Conservation (phyloP, 2,329 filamentous ascomycete species). For the Calonectria pseudoturangicola region DNA sequence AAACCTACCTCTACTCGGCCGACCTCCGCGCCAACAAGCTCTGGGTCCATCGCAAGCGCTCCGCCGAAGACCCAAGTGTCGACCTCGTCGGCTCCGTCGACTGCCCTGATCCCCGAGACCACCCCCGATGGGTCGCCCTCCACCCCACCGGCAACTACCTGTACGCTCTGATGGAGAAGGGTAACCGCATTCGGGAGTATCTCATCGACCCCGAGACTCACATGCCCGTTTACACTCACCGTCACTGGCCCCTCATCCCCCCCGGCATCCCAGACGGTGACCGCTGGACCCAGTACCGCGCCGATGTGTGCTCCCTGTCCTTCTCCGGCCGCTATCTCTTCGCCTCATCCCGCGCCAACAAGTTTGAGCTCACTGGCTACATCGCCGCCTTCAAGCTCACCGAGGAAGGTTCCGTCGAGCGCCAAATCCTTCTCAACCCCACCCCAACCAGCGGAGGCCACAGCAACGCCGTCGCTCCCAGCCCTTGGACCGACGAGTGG, state of each 20-base stretch:
- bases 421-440: slow-evolving; percentile 86
- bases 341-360: slow-evolving; percentile 88
- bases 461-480: slow-evolving; percentile 90
- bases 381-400: slow-evolving; percentile 86
- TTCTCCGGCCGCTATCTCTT: slow-evolving; percentile 85
- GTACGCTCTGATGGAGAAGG: slow-evolving; percentile 93
- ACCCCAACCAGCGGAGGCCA: slow-evolving; percentile 92
- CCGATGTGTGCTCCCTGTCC: slow-evolving; percentile 87
- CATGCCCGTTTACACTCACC: slow-evolving; percentile 86
- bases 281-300: slow-evolving; percentile 81
- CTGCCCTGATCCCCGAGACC: slow-evolving; percentile 82
- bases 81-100: slow-evolving; percentile 83
- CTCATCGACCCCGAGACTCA: slow-evolving; percentile 83
- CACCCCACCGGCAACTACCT: slow-evolving; percentile 86
- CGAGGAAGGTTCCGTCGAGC: slow-evolving; percentile 81
- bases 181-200: slow-evolving; percentile 89
- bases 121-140: slow-evolving; percentile 92
- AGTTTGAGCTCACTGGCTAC: slow-evolving; percentile 85
- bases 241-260: slow-evolving; percentile 86
- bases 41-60: slow-evolving; percentile 85
- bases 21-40: slow-evolving; percentile 87
- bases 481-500: slow-evolving; percentile 91
- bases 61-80: slow-evolving; percentile 62
- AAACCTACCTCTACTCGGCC: slow-evolving; percentile 86
- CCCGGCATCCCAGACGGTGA: slow-evolving; percentile 73